phyloP scores from a whole-genome alignment of 768 basidiomycete species.

The Strobilomyces confusus region DNA sequence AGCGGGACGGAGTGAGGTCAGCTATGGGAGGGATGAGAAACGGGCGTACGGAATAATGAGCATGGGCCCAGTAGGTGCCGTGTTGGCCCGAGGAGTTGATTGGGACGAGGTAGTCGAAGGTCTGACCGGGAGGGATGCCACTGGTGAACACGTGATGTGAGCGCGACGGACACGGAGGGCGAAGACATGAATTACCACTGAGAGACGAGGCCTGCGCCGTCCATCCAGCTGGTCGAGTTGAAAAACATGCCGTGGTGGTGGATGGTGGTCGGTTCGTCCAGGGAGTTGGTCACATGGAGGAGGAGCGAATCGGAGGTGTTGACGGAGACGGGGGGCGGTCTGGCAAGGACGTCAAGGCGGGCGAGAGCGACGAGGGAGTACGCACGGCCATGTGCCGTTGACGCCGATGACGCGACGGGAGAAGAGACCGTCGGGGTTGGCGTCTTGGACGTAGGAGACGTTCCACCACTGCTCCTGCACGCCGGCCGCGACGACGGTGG shows the following conservation, averaged over 20 bases:
- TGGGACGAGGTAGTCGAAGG: slow-evolving; percentile 73
- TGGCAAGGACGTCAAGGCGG: slow-evolving; percentile 24
- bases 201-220: slow-evolving; percentile 77
- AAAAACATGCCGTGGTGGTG: slow-evolving; percentile 98
- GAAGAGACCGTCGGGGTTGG: slow-evolving; percentile 80
- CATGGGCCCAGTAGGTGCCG: slow-evolving; percentile 83
- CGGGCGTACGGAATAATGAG: slow-evolving; percentile 45
- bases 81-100: slow-evolving; percentile 63
- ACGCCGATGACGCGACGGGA: slow-evolving; percentile 80
- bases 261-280: slow-evolving; percentile 63
- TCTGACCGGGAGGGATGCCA: slow-evolving; percentile 71
- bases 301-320: slow-evolving; percentile 66
- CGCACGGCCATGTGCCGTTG: slow-evolving; percentile 93
- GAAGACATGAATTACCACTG: slow-evolving; percentile 60
- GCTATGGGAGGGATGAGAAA: no score
- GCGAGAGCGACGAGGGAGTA: slow-evolving; percentile 2
- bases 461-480: slow-evolving; percentile 86
- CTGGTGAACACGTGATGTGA: slow-evolving; percentile 31
- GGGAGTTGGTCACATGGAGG: slow-evolving; percentile 72
- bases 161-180: not conserved
- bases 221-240: slow-evolving; percentile 82
- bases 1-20: not conserved
- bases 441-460: slow-evolving; percentile 75
- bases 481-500: slow-evolving; percentile 50
- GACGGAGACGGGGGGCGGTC: slow-evolving; percentile 79